These are phyloP conservation scores for Kwoniella dendrophila DNA, from an alignment of 768 basidiomycete genomes.

Conservation along the genomic window DNA sequence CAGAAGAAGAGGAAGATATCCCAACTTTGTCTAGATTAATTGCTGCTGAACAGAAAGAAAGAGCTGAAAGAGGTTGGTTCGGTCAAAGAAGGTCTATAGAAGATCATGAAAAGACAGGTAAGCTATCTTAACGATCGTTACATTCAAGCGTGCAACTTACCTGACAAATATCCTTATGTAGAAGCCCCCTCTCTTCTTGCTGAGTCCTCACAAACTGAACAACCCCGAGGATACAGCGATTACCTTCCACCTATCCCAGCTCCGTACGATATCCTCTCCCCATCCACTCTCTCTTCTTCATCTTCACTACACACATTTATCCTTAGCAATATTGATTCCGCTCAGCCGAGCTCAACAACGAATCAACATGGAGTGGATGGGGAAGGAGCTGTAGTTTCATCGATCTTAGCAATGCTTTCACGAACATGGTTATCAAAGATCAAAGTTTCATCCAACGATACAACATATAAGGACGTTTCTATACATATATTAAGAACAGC, in stretches of 20 bases:
- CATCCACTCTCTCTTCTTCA: neutral
- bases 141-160: neutral
- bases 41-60: constrained; percentile 12
- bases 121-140: neutral
- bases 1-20: constrained; percentile 22
- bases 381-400: constrained; percentile 11
- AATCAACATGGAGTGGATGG: constrained; percentile 3
- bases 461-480: constrained; percentile 19
- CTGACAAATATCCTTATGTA: neutral
- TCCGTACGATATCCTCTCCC: constrained; percentile 11
- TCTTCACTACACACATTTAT: neutral
- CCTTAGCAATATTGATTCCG: neutral
- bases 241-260: constrained; percentile 15
- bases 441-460: constrained; percentile 16
- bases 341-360: neutral
- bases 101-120: constrained; percentile 7
- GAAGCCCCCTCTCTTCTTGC: neutral
- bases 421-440: constrained; percentile 13
- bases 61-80: constrained; percentile 24
- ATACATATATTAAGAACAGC: constrained; percentile 17
- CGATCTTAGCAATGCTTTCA: constrained; percentile 16
- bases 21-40: constrained; percentile 19
- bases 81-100: constrained; percentile 1
- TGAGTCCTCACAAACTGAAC: neutral
- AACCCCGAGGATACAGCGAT: constrained; percentile 13